Conservation (phyloP, 148 eudicot species). For the Nepenthes gracilis region DNA sequence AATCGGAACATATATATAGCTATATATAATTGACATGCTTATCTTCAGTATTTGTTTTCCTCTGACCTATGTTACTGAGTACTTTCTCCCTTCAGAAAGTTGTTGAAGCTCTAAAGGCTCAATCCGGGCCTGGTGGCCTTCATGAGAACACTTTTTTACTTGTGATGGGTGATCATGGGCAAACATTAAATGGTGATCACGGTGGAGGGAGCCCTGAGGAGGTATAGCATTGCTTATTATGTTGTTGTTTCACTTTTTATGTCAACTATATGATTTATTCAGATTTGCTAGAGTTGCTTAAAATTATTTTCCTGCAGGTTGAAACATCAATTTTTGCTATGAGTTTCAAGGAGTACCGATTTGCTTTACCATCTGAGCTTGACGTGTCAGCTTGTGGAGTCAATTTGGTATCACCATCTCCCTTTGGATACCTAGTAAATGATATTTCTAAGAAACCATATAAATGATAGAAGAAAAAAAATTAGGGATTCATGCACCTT, state of each 20-base stretch:
- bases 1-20: neutral
- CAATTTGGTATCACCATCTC: conserved; percentile 45
- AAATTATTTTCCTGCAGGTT: conserved; percentile 42
- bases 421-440: neutral
- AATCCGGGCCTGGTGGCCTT: conserved; percentile 73
- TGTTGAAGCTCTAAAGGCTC: conserved; percentile 49
- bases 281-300: conserved; percentile 3
- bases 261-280: neutral
- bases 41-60: neutral
- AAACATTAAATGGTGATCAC: conserved; percentile 95
- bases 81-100: conserved; percentile 40
- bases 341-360: conserved; percentile 48
- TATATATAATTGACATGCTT: neutral
- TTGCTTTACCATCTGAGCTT: conserved; percentile 35
- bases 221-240: conserved; percentile 28
- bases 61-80: neutral
- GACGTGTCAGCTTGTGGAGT: conserved; percentile 56
- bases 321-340: conserved; percentile 90
- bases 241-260: neutral
- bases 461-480: too few relatives aligned
- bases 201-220: conserved; percentile 97
- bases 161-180: conserved; percentile 99
- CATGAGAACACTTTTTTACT: conserved; percentile 91
- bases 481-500: too few relatives aligned
- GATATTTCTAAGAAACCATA: too few relatives aligned